Evolutionary conservation across 305 asterid species (phyloP), one percentile per base, ranked within the genome.

Genomic region (Fraxinus dipetala): DNA sequence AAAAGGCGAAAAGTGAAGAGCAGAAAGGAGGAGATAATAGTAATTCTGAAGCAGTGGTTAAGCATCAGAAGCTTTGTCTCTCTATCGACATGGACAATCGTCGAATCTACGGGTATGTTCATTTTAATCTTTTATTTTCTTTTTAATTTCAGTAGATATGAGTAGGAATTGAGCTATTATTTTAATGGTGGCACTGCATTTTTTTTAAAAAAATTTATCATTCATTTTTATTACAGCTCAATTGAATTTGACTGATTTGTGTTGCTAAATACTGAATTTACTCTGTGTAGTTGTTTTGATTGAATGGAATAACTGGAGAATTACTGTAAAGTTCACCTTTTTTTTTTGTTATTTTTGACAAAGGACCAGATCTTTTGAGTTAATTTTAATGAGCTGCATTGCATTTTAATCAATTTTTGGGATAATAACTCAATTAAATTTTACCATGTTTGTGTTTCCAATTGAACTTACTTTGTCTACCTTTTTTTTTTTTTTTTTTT

Each of bases 51-150:
- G 98, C 98, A 20, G 93, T 96, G 35, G 95, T 95, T 83, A 92
- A 91, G 89, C 98, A 96, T 86, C 99, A 96, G 92, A 96, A 95
- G 91, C 95, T 96, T 56, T 93, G 97, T 80, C 88, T 96, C 26
- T 91, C 98, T 56, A 93, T 96, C 75, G 99, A 96, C 88, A 90
- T 93, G 93, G 97, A 95, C 72, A 91, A 89, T 78, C 96, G 94
- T 38, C 94, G 94, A 80, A 89, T 96, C 77, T 93, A 92, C 79
- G 98, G 99, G 99, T 96, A 4, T 31, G 76, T 67, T 77, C 22
- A 28, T 22, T 77, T 77, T 76, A 26, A 80, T 40, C 36, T 67
- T 28, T 34, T 1, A 63, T 40, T 72, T 43, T 54, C 4, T 40
- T 5, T 65, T 28, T 4, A 45, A 5, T 75, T 9, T 73, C 38